These are phyloP conservation scores for Quercus glauca DNA, from an alignment of 306 rosid genomes.

Conservation along the genomic window DNA sequence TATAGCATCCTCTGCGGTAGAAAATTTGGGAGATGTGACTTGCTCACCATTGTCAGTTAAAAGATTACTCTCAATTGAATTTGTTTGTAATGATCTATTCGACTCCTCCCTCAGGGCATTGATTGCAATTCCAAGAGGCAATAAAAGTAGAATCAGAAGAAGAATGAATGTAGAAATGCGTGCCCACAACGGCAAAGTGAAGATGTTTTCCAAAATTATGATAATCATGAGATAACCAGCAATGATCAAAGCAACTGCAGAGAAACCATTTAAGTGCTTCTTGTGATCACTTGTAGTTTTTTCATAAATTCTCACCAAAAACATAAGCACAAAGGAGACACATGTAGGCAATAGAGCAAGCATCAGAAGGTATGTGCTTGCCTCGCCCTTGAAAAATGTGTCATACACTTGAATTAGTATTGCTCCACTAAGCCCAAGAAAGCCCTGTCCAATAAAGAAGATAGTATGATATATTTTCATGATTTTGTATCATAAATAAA, in stretches of 20 bases:
- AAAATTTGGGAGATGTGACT: slow-evolving; percentile 13
- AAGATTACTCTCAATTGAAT: slow-evolving; percentile 17
- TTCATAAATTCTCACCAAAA: slow-evolving; percentile 61
- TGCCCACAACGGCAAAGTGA: slow-evolving; percentile 50
- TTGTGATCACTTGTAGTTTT: slow-evolving; percentile 33
- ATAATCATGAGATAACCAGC: slow-evolving; percentile 67
- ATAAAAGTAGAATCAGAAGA: slow-evolving; percentile 52
- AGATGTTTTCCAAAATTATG: slow-evolving; percentile 49
- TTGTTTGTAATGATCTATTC: slow-evolving; percentile 1
- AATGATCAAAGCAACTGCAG: slow-evolving; percentile 51
- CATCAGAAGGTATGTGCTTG: slow-evolving; percentile 64
- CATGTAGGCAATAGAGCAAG: slow-evolving; percentile 69
- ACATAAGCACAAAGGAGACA: slow-evolving; percentile 52
- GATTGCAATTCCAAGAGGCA: slow-evolving; percentile 63
- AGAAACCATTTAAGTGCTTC: slow-evolving; percentile 64
- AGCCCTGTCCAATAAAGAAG: not conserved
- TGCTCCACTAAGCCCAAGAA: slow-evolving; percentile 67
- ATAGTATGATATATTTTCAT: not conserved
- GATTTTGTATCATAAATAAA: not conserved
- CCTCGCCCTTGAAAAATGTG: slow-evolving; percentile 50
- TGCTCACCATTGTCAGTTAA: slow-evolving; percentile 13
- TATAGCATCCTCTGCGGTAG: slow-evolving; percentile 16
- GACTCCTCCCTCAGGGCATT: slow-evolving; percentile 51
- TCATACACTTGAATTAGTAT: slow-evolving; percentile 68
- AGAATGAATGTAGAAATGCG: slow-evolving; percentile 32